Evolutionary conservation across 2,329 filamentous ascomycete genomes (phyloP), one percentile per base, ranked within the genome.

Genomic region (Metarhizium rileyi): DNA sequence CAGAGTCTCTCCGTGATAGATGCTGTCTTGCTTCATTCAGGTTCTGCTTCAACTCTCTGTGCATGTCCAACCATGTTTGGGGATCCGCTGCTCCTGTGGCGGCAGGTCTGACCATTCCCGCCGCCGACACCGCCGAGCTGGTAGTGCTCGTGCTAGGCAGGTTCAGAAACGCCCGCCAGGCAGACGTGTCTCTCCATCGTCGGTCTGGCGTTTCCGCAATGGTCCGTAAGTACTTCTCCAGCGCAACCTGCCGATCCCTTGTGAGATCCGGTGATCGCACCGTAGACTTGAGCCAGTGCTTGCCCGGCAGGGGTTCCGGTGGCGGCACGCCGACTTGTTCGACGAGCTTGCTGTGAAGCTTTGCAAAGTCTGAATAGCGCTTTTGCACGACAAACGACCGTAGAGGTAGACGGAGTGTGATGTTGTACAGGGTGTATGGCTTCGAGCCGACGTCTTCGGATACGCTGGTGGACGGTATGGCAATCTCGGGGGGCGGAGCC

Each of bases 351-450:
- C 71, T 65, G 68, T 93, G 80, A 16, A 94, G 80, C 44, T 73
- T 65, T 49, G 73, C 71, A 62, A 93, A 93, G 63, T 93, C 87
- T 48, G 83, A 88, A 72, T 91, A 94, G 59, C 87, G 85, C 67
- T 90, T 91, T 60, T 83, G 81, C 5, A 90, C 74, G 55, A 86
- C 83, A 59, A 84, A 86, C 4, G 85, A 86, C 44, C 85, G 81
- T 14, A 91, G 76, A 0, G 87, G 87, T 1, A 90, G 81, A 46
- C 86, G 82, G 52, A 93, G 74, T 22, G 81, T 83, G 65, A 90
- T 84, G 65, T 87, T 87, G 72, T 90, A 91, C 55, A 84, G 76
- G 0, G 86, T 90, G 66, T 81, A 89, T 0, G 83, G 76, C 60
- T 88, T 87, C 54, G 75, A 71, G 5, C 65, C 60, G 53, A 61